These are phyloP conservation scores for Solanum verrucosum DNA, from an alignment of 257 asterid species.

Conservation along the genomic window DNA sequence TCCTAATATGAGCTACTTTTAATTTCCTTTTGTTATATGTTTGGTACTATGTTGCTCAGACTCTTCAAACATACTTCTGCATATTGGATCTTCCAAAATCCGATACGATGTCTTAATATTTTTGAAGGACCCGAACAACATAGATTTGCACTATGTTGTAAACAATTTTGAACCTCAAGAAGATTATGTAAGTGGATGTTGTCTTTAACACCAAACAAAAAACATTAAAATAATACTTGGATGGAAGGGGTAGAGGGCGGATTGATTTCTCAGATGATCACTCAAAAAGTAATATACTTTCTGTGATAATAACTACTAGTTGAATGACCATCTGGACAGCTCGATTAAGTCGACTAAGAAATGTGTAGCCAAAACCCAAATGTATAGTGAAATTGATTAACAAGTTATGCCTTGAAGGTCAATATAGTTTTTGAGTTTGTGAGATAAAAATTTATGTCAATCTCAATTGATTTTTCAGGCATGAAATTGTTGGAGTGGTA, in stretches of 20 bases:
- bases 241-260: background rate
- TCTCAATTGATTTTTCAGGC: conserved; percentile 12
- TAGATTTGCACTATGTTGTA: background rate
- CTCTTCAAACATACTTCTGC: background rate
- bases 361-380: background rate
- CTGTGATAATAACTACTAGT: no score
- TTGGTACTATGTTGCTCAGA: background rate
- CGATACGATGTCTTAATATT: background rate
- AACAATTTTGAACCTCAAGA: background rate
- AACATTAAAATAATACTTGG: background rate
- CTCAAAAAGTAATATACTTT: background rate
- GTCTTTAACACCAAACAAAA: background rate
- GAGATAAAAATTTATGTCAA: background rate
- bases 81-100: background rate
- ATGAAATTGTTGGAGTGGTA: conserved; percentile 37
- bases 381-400: background rate
- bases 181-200: background rate
- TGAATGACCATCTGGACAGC: no score
- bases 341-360: background rate
- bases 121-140: background rate
- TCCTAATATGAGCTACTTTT: background rate
- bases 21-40: background rate
- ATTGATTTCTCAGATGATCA: background rate
- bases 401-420: background rate
- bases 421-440: background rate